These are phyloP conservation scores for Leishmania braziliensis DNA, from an alignment of 208 protist species.

Conservation along the genomic window DNA sequence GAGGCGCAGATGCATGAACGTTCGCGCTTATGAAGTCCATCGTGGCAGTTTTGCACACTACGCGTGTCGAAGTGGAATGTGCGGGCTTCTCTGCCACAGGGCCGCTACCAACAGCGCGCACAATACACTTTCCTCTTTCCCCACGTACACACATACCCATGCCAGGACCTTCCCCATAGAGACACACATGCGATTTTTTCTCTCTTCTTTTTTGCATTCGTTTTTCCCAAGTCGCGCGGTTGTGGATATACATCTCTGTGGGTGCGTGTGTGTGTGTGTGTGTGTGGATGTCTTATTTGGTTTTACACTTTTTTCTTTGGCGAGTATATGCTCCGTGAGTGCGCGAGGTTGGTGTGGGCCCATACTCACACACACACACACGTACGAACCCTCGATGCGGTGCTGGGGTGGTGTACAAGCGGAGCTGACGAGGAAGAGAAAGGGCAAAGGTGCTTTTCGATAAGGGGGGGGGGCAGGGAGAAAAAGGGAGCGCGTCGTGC, in stretches of 20 bases:
- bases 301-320: neutral
- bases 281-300: neutral
- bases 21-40: neutral
- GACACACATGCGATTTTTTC: neutral
- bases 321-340: too few species aligned
- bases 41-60: neutral
- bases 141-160: neutral
- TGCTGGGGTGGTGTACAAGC: neutral
- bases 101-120: neutral
- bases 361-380: neutral
- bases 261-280: neutral
- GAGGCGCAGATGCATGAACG: neutral
- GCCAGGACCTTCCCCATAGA: neutral
- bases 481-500: neutral
- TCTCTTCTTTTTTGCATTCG: neutral
- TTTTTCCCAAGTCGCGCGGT: neutral
- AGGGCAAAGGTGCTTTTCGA: neutral
- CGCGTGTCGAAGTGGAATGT: neutral
- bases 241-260: neutral
- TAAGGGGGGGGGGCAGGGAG: neutral
- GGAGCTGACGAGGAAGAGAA: neutral
- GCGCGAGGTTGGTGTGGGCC: too few species aligned
- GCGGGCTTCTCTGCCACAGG: neutral
- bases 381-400: neutral
- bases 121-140: neutral